Evolutionary conservation across 2,329 filamentous ascomycete species (phyloP).

Genomic region (Penicillium sp.): DNA sequence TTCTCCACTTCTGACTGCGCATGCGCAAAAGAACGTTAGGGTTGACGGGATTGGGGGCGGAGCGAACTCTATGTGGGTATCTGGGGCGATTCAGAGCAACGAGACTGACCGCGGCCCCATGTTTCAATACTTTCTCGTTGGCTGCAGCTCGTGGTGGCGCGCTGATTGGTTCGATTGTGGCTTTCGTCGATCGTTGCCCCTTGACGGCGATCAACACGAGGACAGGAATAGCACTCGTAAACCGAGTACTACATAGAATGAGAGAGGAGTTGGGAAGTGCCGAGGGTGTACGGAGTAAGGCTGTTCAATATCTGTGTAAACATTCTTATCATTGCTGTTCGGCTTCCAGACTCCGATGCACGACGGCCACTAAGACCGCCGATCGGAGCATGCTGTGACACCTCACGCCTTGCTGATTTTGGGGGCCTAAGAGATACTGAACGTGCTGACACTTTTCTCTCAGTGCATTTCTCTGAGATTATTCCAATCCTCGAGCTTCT

Average conservation of each 20-base stretch:
- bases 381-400: not conserved
- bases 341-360: too few species aligned
- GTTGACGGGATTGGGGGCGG: not conserved
- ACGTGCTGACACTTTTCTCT: not conserved
- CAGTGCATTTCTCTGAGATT: not conserved
- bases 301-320: too few species aligned
- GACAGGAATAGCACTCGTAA: not conserved
- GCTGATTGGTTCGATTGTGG: not conserved
- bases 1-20: not conserved
- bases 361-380: not conserved
- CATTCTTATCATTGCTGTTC: too few species aligned
- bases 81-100: too few species aligned
- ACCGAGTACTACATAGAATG: too few species aligned
- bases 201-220: not conserved
- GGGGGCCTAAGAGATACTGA: not conserved
- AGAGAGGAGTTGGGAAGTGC: too few species aligned
- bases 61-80: too few species aligned
- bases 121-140: too few species aligned
- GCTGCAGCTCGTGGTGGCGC: too few species aligned
- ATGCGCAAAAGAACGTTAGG: not conserved
- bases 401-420: conserved; percentile 6
- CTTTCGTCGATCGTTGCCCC: not conserved
- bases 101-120: too few species aligned
- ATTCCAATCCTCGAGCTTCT: not conserved
- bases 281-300: too few species aligned